Base-by-base conservation (phyloP, 2,329 filamentous ascomycete species). In the Aspergillus costaricaensis region DNA sequence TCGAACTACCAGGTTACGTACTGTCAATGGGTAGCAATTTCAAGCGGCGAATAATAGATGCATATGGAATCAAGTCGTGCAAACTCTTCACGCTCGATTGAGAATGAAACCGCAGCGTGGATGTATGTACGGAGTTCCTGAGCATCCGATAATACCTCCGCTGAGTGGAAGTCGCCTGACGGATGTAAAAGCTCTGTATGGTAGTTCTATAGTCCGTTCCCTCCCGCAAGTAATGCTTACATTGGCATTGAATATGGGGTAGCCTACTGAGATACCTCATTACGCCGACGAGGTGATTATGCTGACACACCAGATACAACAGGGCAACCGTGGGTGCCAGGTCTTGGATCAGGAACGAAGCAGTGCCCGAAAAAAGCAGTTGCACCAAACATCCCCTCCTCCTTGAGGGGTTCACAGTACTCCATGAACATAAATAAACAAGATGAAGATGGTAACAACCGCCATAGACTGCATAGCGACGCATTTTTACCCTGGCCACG, bases 401-500 rank as follows among this genome's bases (percentile, higher is more conserved):
- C 19, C 19, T 21, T 19, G 41, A 44, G 41, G 41, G 41, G 41
- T 4, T 44, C 39, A 17, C 41, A 23, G 21, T 44, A 12, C 5
- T 36, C 32, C 10, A 36, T 36, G 32, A 19, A 44, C 41, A 44
- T 19, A 44, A 44, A 55, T 36, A 55, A 55, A 55, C 53, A 55
- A 14, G n/a, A 39, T 21, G 39, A 41, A 15, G 25, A 27, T 17
- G 15, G 25, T 30, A 49, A 30, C 44, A 21, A 25, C 44, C 14
- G 23, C 21, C 44, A 49, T 27, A 12, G 17, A 30, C 3, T 32
- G 47, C 47, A 50, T 50, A 44, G 53, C 53, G 53, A 55, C 53
- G 53, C 53, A 55, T 55, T 55, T 44, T 43, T 55, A 30, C 38
- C 53, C 32, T 55, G 53, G 32, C 53, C 53, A 47, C 53, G 19